phyloP scores from a whole-genome alignment of 1,139 yeast species.

The Williopsis jadinii region DNA sequence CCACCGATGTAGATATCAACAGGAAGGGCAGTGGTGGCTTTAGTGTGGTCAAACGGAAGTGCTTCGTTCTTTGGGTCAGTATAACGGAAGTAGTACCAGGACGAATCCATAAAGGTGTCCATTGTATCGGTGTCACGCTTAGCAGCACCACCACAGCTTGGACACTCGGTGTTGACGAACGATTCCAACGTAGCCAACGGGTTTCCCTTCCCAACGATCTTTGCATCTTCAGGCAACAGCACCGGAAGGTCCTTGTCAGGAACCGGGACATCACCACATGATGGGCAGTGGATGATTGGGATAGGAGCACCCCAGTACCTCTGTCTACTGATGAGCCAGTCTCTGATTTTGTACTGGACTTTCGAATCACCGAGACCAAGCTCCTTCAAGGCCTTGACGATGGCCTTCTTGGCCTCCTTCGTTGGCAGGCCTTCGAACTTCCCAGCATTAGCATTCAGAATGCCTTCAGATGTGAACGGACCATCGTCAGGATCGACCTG shows the following conservation, averaged over 20 bases:
- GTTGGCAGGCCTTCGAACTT: constrained; percentile 43
- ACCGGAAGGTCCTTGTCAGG: constrained; percentile 87
- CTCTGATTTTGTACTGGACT: constrained; percentile 64
- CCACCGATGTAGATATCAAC: constrained; percentile 93
- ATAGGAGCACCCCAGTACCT: constrained; percentile 99
- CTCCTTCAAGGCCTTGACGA: constrained; percentile 37
- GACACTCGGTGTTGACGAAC: constrained; percentile 74
- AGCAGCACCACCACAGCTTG: constrained; percentile 70
- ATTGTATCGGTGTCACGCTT: constrained; percentile 92
- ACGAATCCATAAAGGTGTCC: constrained; percentile 97
- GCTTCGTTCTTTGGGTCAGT: constrained; percentile 60
- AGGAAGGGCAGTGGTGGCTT: constrained; percentile 60
- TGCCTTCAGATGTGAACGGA: constrained; percentile 52
- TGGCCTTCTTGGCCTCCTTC: constrained; percentile 43
- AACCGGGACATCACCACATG: constrained; percentile 86
- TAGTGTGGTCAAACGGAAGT: constrained; percentile 43
- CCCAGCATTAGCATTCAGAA: constrained; percentile 44
- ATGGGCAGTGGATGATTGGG: constrained; percentile 80
- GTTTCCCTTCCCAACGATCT: constrained; percentile 50
- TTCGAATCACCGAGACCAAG: constrained; percentile 38
- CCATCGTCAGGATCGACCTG: constrained; percentile 10
- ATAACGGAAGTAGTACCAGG: constrained; percentile 91
- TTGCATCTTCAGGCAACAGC: constrained; percentile 53
- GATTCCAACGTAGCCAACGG: constrained; percentile 63
- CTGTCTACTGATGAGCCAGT: constrained; percentile 93